Evolutionary conservation across 2,329 filamentous ascomycete genomes (phyloP), one percentile per base, ranked within the genome.

Genomic region (Fusarium devonianum): DNA sequence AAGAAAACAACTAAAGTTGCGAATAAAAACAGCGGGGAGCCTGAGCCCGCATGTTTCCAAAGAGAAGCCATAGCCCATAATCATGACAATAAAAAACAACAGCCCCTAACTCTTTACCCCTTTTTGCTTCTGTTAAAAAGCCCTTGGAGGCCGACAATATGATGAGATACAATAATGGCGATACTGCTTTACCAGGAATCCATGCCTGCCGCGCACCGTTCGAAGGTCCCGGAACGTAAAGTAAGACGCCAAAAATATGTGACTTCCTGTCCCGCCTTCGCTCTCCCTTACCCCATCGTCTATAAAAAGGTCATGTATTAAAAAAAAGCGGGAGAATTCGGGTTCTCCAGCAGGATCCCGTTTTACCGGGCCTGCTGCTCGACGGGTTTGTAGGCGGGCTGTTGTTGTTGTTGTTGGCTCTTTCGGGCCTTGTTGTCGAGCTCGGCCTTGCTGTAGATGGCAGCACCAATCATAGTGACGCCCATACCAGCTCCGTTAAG

Each of bases 381-480:
- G 12, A 74, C 63, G 14, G 71, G 65, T 58, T 72, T 71, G 60
- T 74, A 74, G 17, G 63, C 60, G 4, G n/a, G n/a, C n/a, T n/a
- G n/a, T n/a, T n/a, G n/a, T n/a, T n/a, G n/a, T n/a, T n/a, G n/a
- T n/a, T 68, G 62, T 30, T 60, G 57, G 40, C 39, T 57, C 56
- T 60, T 60, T 40, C 57, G 57, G 43, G 58, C 66, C 69, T 77
- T 80, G 62, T 75, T 74, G 60, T 79, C 75, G 26, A 83, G 69
- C 68, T 83, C 81, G 12, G 82, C 78, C 61, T 78, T 78, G 69
- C 79, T 82, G 71, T 84, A 85, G 67, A 79, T 79, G 10, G 75
- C 80, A 7, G 80, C 82, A 25, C 82, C 82, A 8, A 73, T 58
- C 67, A 85, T 74, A 6, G 82, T 82, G 17, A 84, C 71, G 16